phyloP scores from a whole-genome alignment of 2,329 filamentous ascomycete genomes.

The Colletotrichum spinosum region DNA sequence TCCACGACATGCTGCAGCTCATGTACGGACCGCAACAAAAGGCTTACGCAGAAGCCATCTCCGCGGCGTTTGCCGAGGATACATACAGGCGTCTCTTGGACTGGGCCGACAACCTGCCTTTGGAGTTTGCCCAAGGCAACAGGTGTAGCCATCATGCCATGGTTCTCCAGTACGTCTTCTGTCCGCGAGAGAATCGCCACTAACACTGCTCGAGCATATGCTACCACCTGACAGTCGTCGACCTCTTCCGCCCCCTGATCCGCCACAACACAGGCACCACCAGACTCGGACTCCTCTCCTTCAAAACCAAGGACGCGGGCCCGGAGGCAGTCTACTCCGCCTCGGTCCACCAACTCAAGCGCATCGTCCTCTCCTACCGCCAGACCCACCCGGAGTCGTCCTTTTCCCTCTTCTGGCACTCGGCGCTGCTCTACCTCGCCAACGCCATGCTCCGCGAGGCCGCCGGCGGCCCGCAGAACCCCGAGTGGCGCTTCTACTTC shows the following conservation, averaged over 20 bases:
- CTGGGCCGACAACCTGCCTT: conserved; percentile 49
- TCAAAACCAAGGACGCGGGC: conserved; percentile 43
- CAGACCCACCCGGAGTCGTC: conserved; percentile 45
- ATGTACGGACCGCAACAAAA: conserved; percentile 33
- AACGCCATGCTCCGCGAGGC: conserved; percentile 49
- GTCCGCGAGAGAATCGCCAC: too few species aligned
- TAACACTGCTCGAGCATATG: conserved; percentile 46
- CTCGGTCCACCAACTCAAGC: conserved; percentile 52
- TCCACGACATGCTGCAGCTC: conserved; percentile 47
- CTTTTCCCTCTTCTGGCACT: conserved; percentile 54
- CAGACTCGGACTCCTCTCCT: conserved; percentile 42
- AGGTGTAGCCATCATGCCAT: conserved; percentile 47
- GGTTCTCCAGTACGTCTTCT: conserved; percentile 49
- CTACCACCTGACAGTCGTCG: conserved; percentile 51
- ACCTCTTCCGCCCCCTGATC: conserved; percentile 47
- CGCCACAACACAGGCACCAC: conserved; percentile 11
- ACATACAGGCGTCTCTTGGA: conserved; percentile 53
- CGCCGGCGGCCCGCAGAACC: conserved; percentile 28
- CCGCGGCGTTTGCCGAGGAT: conserved; percentile 46
- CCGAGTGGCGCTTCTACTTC: conserved; percentile 49
- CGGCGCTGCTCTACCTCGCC: conserved; percentile 51
- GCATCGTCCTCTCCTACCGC: conserved; percentile 51
- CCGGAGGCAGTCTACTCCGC: conserved; percentile 47
- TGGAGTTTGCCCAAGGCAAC: conserved; percentile 41
- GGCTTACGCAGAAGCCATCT: conserved; percentile 21